Percentiles rank a stretch among this genome's conserved stretches.
Conservation (phyloP, 352 stramenopile species). For the Phytophthora uliginosa region DNA sequence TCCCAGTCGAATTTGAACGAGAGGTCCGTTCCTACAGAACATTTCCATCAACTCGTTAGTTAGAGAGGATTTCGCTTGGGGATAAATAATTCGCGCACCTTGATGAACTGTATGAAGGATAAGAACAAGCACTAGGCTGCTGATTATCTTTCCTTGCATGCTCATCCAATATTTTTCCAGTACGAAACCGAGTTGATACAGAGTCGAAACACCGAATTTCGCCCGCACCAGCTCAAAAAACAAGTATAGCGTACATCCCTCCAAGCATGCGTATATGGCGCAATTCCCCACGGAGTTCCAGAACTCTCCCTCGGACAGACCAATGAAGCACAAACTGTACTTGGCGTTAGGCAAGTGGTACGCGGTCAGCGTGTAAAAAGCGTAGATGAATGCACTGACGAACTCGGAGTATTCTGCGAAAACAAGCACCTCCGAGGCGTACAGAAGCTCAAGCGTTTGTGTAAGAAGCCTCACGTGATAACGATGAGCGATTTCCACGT, state of each 20-base stretch:
- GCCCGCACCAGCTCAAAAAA: constrained; percentile 21
- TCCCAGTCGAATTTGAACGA: constrained; percentile 14
- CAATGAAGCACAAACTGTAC: constrained; percentile 32
- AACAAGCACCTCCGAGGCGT: constrained; percentile 29
- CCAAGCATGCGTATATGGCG: constrained; percentile 21
- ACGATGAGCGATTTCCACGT: constrained; percentile 30
- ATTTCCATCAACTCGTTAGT: background rate
- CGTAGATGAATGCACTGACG: constrained; percentile 33
- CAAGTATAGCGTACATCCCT: constrained; percentile 26
- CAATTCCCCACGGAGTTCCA: constrained; percentile 11
- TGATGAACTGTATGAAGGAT: constrained; percentile 31
- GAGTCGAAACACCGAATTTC: constrained; percentile 36
- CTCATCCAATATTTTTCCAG: constrained; percentile 45
- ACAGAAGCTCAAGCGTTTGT: constrained; percentile 36
- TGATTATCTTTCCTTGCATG: constrained; percentile 32
- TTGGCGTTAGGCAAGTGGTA: constrained; percentile 24
- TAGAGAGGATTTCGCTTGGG: background rate
- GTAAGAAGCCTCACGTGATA: constrained; percentile 27
- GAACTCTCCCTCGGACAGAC: constrained; percentile 1
- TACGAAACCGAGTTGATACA: constrained; percentile 43
- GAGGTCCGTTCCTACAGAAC: constrained; percentile 7
- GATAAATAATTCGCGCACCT: background rate
- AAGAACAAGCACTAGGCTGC: constrained; percentile 36
- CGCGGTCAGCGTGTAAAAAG: constrained; percentile 28
- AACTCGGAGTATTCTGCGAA: constrained; percentile 47